phyloP scores from a whole-genome alignment of 495 filamentous ascomycete species.

The Parachaetomium inaequale region DNA sequence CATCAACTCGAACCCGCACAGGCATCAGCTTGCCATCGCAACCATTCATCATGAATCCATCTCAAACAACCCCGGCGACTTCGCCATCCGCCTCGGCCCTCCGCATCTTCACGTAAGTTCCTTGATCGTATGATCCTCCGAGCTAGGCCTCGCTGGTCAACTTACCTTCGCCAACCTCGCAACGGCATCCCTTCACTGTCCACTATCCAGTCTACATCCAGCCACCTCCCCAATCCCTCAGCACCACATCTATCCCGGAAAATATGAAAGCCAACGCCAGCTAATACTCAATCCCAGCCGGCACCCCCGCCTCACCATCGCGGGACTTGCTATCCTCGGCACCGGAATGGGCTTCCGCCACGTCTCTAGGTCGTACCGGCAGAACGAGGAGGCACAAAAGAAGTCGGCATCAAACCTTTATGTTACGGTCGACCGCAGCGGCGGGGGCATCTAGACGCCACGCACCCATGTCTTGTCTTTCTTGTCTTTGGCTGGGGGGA shows the following conservation, averaged over 20 bases:
- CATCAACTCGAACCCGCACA: neutral
- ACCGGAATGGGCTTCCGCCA: slow-evolving; percentile 34
- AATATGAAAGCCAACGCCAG: neutral
- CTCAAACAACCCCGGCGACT: neutral
- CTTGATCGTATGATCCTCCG: neutral
- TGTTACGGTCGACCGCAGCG: slow-evolving; percentile 49
- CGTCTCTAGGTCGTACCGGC: slow-evolving; percentile 29
- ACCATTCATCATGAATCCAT: neutral
- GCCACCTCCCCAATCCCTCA: too few relatives aligned
- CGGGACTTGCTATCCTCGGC: slow-evolving; percentile 29
- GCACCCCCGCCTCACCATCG: slow-evolving; percentile 32
- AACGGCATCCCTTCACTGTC: neutral
- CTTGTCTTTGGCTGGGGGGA: neutral
- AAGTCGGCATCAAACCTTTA: slow-evolving; percentile 34
- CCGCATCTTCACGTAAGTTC: slow-evolving; percentile 3
- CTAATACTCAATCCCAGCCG: slow-evolving; percentile 25
- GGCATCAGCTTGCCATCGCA: neutral
- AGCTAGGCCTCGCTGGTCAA: too few relatives aligned
- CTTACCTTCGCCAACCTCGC: neutral
- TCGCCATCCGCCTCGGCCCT: neutral
- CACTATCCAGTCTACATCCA: too few relatives aligned
- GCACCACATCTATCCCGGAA: neutral
- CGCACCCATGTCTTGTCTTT: neutral
- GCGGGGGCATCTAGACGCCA: slow-evolving; percentile 38
- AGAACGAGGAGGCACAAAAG: slow-evolving; percentile 44